Evolutionary conservation across 140 eudicot species (phyloP), one percentile per base, ranked within the genome.

Genomic region (Anethum foeniculum): DNA sequence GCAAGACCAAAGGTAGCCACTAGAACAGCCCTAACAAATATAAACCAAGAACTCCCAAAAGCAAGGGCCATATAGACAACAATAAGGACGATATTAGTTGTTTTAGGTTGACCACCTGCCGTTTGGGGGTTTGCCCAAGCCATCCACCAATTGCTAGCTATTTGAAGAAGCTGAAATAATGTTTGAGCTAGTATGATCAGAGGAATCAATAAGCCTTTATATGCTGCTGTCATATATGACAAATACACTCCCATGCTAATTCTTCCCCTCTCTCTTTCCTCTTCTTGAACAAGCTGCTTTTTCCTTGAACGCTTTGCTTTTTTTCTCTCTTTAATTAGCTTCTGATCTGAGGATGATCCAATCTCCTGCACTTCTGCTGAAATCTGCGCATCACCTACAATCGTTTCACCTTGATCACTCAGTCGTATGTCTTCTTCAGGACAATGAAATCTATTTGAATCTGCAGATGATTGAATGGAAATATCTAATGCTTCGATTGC

Each of bases 81-180:
- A 71, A 95, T 86, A 56, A 95, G 95, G 58, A 90, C 86, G 41
- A 92, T 41, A 81, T 85, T 92, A 73, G 87, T 88, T 67, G 94
- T 88, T 79, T 83, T 83, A 23, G 94, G 94, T 5, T 86, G 79
- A 78, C 83, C 96, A 72, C 93, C 98, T 75, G 84, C 86, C 0
- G 98, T 89, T 86, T 92, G 97, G 13, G 98, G 98, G 80, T 90
- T 94, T 54, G 98, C 98, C 98, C 98, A 94, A 71, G 99, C 99
- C 97, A 95, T 92, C 99, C 99, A 95, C 97, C 95, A 95, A 82
- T 86, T 92, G 78, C 99, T 95, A 75, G 97, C 96, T 76, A 95
- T 95, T 78, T 95, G 97, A 80, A 95, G 93, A 83, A 86, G 86
- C 83, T 92, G 97, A 86, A 92, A 92, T 73, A 89, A 79, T 2